Evolutionary conservation across 2,329 filamentous ascomycete species (phyloP), one percentile per base, ranked within the genome.

Genomic region (Fusarium nisikadoi): DNA sequence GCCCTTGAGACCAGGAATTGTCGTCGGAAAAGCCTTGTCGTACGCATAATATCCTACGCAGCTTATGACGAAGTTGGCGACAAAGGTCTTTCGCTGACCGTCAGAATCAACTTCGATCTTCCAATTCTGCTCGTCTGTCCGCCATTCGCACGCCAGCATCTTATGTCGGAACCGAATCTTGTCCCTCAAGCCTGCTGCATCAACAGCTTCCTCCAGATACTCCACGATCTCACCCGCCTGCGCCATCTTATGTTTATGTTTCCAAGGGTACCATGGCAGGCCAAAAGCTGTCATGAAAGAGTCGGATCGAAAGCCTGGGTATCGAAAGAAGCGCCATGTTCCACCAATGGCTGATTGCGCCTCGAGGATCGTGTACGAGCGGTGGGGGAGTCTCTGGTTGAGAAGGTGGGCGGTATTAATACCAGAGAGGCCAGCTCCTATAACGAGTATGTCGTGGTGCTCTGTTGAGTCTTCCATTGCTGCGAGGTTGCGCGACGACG

Each of bases 301-400:
- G 77, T 92, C 90, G 43, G 89, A 91, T 41, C 90, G 88, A 64
- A 94, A 88, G 41, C 93, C 91, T 0, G 92, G 93, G 77, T 94
- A 95, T 47, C 87, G 89, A 85, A 94, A 95, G 61, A 94, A 87
- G 74, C 89, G 88, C 93, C 93, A 95, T 19, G 93, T 95, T 33
- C 93, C 93, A 17, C 93, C 93, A 13, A 94, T 84, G 45, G 86
- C 83, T 62, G 86, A 81, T 59, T 92, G 89, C 8, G 85, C 86
- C 79, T 95, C 93, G 46, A 95, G 87, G 50, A 95, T 88, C 47
- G 87, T 85, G 76, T 91, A 93, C 39, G 82, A 85, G 46, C 79
- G 77, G 62, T 86, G 80, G 1, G 92, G 92, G 10, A 90, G 81
- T 63, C 86, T 79, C 2, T 84, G 83, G 71, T 90, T 87, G 6